Evolutionary conservation across 2,329 filamentous ascomycete species (phyloP).

Genomic region (Trichophyton verrucosum): DNA sequence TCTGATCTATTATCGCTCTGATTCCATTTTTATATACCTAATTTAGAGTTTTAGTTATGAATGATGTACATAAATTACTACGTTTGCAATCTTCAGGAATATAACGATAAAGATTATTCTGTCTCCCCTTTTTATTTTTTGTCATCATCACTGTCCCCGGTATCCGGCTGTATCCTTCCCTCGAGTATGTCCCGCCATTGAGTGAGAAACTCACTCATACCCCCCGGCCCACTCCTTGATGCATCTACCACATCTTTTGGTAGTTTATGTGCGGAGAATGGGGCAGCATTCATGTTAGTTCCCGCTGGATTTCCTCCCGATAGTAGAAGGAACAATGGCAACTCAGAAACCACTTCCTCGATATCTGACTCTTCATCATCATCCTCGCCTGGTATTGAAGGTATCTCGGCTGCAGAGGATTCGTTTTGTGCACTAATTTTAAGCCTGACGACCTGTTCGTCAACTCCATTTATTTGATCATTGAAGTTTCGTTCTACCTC

Average conservation of each 20-base stretch:
- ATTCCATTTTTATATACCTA: background rate
- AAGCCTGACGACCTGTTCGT: conserved; percentile 3
- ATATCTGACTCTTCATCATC: conserved; percentile 35
- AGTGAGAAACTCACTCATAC: conserved; percentile 66
- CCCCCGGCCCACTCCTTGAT: conserved; percentile 54
- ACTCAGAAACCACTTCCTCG: conserved; percentile 45
- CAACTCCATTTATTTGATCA: conserved; percentile 14
- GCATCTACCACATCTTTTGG: conserved; percentile 81
- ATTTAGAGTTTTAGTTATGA: background rate
- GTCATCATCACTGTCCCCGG: background rate
- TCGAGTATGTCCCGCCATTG: conserved; percentile 55
- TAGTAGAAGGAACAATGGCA: conserved; percentile 60
- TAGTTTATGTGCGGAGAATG: conserved; percentile 91
- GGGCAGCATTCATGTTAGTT: conserved; percentile 69
- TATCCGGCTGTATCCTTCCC: conserved; percentile 29
- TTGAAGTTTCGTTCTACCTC: conserved; percentile 34
- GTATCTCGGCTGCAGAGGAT: conserved; percentile 2
- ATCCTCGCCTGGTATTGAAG: background rate
- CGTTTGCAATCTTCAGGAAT: background rate
- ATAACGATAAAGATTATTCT: background rate
- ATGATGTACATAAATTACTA: background rate
- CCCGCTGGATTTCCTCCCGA: conserved; percentile 77
- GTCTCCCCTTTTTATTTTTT: background rate
- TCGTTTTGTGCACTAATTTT: background rate
- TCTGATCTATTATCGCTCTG: background rate